Evolutionary conservation across 2,329 filamentous ascomycete genomes (phyloP), one percentile per base, ranked within the genome.

Genomic region (Geoglossum cookeanum): DNA sequence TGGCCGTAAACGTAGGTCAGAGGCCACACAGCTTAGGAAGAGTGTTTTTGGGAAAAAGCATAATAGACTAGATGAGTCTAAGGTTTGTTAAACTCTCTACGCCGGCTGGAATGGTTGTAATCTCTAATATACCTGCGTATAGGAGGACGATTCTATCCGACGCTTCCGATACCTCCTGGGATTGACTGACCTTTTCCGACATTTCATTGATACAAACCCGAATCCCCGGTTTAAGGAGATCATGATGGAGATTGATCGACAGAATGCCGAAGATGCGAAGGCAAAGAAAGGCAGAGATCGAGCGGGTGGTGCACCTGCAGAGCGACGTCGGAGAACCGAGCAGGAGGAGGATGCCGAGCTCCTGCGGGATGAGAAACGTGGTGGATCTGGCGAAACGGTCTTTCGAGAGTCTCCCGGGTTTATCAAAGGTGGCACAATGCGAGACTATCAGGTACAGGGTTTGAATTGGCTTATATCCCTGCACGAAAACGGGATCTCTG

Each of bases 401-500:
- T 98, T 98, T 71, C 82, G 91, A 60, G 92, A 97, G 60, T 97
- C 91, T 1, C 92, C 92, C 11, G 71, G 83, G n/a, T 98, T 87
- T 67, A 83, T 98, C 61, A 73, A 94, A 15, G 85, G 76, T 56
- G 83, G 92, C 49, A 75, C 79, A 58, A 96, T 98, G 88, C 83
- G 92, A 67, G 92, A 98, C 69, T 98, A 98, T 71, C 92, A 98
- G 69, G 77, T 98, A 63, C 86, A 87, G 37, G 92, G 92, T 62
- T 76, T 98, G 63, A 98, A 98, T 70, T 98, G 92, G 92, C 78
- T 98, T 51, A 89, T 98, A 63, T 97, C 90, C 11, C 78, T 98
- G 4, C 92, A 98, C 65, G 92, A 98, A 70, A 98, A 98, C 65
- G 92, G 92, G 74, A 98, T 98, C 63, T 97, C 91, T 22, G 92